Percentiles rank a stretch among this genome's conserved stretches.
Conservation (phyloP, 371 early-diverging fungal genomes). For the Rhizopus delemar region DNA sequence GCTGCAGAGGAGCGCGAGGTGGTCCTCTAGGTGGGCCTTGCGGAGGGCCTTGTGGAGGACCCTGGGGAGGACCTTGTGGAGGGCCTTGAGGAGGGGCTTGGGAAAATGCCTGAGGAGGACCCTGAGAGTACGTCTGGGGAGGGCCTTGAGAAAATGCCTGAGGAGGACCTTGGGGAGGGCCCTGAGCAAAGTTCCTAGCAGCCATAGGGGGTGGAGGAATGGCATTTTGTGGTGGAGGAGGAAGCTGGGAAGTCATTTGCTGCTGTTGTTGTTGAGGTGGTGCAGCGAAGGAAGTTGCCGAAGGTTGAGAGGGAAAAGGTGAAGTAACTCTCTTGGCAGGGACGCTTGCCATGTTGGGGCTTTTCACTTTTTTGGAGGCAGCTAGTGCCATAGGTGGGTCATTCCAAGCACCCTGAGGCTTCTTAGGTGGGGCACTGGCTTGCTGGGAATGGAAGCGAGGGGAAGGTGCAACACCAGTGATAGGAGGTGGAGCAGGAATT, state of each 20-base stretch:
- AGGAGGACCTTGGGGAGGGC: constrained; percentile 19
- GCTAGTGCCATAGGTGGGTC: constrained; percentile 53
- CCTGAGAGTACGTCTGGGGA: neutral
- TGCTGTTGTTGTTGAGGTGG: constrained; percentile 21
- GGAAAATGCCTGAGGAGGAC: neutral
- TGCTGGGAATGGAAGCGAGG: constrained; percentile 21
- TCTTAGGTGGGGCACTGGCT: constrained; percentile 36
- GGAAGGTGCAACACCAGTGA: constrained; percentile 20
- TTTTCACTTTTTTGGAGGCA: constrained; percentile 27
- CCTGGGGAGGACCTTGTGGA: neutral
- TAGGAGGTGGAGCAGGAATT: constrained; percentile 39
- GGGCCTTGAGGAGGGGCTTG: neutral
- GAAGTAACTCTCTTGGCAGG: constrained; percentile 47
- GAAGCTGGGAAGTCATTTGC: neutral
- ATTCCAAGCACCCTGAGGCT: constrained; percentile 56
- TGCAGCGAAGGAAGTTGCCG: constrained; percentile 34
- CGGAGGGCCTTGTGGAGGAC: neutral
- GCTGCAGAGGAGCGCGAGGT: neutral
- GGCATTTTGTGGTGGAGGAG: constrained; percentile 24
- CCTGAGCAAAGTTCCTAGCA: constrained; percentile 4
- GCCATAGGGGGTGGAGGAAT: constrained; percentile 25
- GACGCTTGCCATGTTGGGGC: constrained; percentile 26
- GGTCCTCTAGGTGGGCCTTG: neutral
- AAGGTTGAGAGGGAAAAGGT: constrained; percentile 49
- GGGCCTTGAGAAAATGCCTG: neutral